These are phyloP conservation scores for Mucor velutinosus DNA, from an alignment of 371 early-diverging fungal species.

Conservation along the genomic window DNA sequence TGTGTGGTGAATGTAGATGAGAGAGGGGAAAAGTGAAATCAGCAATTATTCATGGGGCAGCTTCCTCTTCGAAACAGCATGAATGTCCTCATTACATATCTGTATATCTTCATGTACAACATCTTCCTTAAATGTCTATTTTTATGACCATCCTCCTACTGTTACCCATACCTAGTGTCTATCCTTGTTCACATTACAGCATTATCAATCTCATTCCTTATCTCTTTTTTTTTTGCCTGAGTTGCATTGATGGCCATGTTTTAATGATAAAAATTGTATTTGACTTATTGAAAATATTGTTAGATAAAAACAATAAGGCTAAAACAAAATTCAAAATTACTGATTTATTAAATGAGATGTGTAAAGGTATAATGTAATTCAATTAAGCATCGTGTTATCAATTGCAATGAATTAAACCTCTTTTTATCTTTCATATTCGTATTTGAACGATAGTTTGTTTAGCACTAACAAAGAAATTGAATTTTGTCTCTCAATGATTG, in stretches of 20 bases:
- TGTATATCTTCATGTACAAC: background rate
- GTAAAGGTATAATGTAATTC: background rate
- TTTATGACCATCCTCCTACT: conserved; percentile 5
- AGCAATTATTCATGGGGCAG: too few relatives aligned
- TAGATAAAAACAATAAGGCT: conserved; percentile 1
- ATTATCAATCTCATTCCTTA: too few relatives aligned
- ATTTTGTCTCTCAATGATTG: background rate
- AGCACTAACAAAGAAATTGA: background rate
- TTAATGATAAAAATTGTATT: too few relatives aligned
- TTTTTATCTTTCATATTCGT: conserved; percentile 7
- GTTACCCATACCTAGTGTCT: conserved; percentile 5
- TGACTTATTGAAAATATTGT: background rate
- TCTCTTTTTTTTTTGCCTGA: too few relatives aligned
- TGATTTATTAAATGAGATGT: conserved; percentile 7
- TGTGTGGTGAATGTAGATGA: too few relatives aligned
- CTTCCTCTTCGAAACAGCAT: too few relatives aligned
- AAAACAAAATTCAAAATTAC: conserved; percentile 7
- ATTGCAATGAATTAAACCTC: background rate
- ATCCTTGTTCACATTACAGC: too few relatives aligned
- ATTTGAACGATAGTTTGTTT: conserved; percentile 1
- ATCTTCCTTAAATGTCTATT: background rate
- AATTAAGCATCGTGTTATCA: too few relatives aligned
- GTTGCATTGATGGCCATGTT: conserved; percentile 4
- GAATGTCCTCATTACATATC: conserved; percentile 3
- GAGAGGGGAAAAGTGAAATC: too few relatives aligned